A percentile compares a stretch with the other conserved stretches of the same genome.
Conservation (phyloP, 148 eudicot species). For the Rhododendron henanense region DNA sequence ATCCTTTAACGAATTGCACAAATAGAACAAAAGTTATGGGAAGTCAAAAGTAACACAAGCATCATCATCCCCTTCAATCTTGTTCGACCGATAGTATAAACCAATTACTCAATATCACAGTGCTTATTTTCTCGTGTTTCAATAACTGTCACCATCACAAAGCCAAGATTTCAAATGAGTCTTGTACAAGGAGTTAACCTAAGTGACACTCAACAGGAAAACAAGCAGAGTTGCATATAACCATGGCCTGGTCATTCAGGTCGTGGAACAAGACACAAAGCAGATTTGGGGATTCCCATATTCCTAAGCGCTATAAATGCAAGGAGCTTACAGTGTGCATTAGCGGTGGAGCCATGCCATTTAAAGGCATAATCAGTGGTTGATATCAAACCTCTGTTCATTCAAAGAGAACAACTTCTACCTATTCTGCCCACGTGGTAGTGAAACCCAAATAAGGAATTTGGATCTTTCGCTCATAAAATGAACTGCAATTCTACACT, state of each 20-base stretch:
- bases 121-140: neutral
- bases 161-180: neutral
- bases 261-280: neutral
- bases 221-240: neutral
- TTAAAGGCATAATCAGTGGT: neutral
- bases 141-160: neutral
- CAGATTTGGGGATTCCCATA: neutral
- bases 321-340: neutral
- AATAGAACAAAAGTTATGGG: neutral
- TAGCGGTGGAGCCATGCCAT: neutral
- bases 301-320: neutral
- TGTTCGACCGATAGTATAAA: neutral
- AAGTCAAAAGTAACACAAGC: neutral
- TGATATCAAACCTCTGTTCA: neutral
- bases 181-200: neutral
- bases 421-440: neutral
- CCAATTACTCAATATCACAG: neutral
- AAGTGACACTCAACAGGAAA: neutral
- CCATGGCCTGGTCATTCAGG: neutral
- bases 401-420: constrained; percentile 5
- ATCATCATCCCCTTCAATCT: neutral
- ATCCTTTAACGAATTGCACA: neutral
- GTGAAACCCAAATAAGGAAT: neutral
- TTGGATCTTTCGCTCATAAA: neutral
- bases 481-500: neutral